Evolutionary conservation across 2,329 filamentous ascomycete species (phyloP), one percentile per base, ranked within the genome.

Genomic region (Dactylellina parvicollis): DNA sequence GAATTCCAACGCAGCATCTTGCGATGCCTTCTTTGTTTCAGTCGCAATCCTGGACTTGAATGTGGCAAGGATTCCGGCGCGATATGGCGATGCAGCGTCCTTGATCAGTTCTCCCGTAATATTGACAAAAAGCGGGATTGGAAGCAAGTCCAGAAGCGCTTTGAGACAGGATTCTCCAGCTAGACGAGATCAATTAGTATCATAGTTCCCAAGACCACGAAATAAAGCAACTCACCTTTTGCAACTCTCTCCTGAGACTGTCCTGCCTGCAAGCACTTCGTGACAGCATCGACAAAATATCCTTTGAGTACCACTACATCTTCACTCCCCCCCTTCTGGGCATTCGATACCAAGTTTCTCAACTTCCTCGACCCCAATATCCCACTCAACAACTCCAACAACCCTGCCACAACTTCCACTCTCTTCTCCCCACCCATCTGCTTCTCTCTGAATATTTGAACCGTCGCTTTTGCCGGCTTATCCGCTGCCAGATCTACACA

Each of bases 91-190:
- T 75, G 92, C 89, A 4, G 90, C 88, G 52, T 89, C 87, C 76
- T 91, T 87, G 34, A 98, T 87, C 28, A 99, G 84, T 26, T 88
- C 87, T 79, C 96, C 91, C 40, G 96, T 90, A 8, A 92, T 91
- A 79, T 92, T 91, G 80, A 98, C 88, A 80, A 98, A 95, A 81
- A 97, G 92, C 57, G 88, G 85, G 2, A 94, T 92, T 0, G 93
- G 94, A 42, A 96, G 85, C 4, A 97, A 86, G 75, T 91, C 90
- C 55, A 99, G 85, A n/a, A 96, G 83, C 75, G 90, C 90, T 16
- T 90, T 75, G 34, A 76, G 62, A 50, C 89, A 88, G 42, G 90
- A 83, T 79, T 87, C 87, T n/a, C 85, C 85, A 5, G 88, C 84
- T 69, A 88, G 85, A 84, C 10, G 40, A 50, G 4, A 42, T 28